Evolutionary conservation across 1,284 basidiomycete species (phyloP), one percentile per base, ranked within the genome.

Genomic region (Testicularia cyperi): DNA sequence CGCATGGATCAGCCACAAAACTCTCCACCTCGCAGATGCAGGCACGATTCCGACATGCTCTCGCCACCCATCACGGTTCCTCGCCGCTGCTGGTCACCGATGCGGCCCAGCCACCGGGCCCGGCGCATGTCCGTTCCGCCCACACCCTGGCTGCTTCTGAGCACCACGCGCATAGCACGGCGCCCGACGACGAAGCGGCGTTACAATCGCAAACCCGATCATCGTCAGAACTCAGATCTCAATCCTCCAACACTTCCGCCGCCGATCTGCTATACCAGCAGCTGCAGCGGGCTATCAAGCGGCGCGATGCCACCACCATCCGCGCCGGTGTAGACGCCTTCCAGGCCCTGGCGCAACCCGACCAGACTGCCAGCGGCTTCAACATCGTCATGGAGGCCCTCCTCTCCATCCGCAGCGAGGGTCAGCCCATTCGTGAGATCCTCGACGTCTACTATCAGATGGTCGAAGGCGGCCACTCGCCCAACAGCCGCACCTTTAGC

Each of bases 361-460:
- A 68, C 21, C 66, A 43, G 44, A 37, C 54, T 21, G 55, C 41
- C 16, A 25, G 45, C 8, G 82, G 85, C 6, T 90, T 85, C 80
- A 91, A 91, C 68, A 74, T 78, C 16, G 85, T 85, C 12, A 78
- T 92, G 31, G 68, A 80, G 5, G 84, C 83, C 0, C 76, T 90
- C 2, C 68, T 81, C 20, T 55, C 72, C 2, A 78, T 82, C 25
- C 82, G 87, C 45, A 44, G 62, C 16, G 55, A 71, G 12, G 85
- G 84, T 13, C 81, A 84, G 57, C 82, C 84, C 5, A 80, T 89
- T 28, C 78, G 80, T 0, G 74, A 82, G 28, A 78, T 91, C 36
- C 78, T 88, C 53, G 83, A 85, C 46, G 81, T 84, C 5, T 94
- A 94, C 80, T 84, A 88, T 66, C 81, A 85, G 44, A 84, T 92